phyloP scores from a whole-genome alignment of 2,329 filamentous ascomycete genomes.

The Graphium sp. region DNA sequence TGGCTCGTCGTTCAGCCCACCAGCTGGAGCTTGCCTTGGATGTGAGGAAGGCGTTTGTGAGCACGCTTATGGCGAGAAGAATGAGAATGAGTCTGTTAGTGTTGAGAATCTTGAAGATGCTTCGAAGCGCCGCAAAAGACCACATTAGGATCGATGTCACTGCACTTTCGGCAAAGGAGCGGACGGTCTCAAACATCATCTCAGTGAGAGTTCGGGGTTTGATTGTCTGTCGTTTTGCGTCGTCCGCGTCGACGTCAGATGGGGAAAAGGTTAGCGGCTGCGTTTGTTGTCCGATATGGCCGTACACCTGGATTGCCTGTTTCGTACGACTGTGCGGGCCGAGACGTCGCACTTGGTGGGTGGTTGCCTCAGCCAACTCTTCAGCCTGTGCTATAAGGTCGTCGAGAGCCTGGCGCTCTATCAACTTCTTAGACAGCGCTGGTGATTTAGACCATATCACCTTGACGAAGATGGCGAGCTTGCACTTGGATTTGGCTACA shows the following conservation, averaged over 20 bases:
- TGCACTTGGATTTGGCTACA: conserved; percentile 79
- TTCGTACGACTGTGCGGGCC: conserved; percentile 60
- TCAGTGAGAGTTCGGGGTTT: conserved; percentile 45
- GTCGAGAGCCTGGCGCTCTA: conserved; percentile 57
- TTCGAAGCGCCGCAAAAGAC: conserved; percentile 48
- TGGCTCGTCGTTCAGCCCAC: conserved; percentile 73
- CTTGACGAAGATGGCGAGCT: conserved; percentile 72
- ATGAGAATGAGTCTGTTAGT: conserved; percentile 61
- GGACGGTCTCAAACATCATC: conserved; percentile 54
- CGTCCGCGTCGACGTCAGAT: conserved; percentile 18
- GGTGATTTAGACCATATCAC: conserved; percentile 71
- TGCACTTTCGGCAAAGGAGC: conserved; percentile 60
- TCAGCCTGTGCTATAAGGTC: conserved; percentile 59
- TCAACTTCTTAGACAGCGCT: conserved; percentile 38
- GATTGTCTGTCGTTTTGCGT: conserved; percentile 38
- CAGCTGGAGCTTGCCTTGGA: conserved; percentile 59
- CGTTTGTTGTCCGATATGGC: conserved; percentile 52
- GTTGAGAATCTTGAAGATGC: conserved; percentile 48
- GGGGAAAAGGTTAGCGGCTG: conserved; percentile 45
- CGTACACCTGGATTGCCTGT: conserved; percentile 65
- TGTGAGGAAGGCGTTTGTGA: conserved; percentile 60
- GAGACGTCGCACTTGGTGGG: conserved; percentile 60
- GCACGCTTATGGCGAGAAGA: conserved; percentile 49
- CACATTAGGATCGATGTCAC: conserved; percentile 64
- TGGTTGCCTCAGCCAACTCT: conserved; percentile 58